Percentiles rank a stretch among this genome's conserved stretches.
These are phyloP conservation scores for Fusarium sp. DNA, from an alignment of 2,329 filamentous ascomycete species.

Conservation along the genomic window DNA sequence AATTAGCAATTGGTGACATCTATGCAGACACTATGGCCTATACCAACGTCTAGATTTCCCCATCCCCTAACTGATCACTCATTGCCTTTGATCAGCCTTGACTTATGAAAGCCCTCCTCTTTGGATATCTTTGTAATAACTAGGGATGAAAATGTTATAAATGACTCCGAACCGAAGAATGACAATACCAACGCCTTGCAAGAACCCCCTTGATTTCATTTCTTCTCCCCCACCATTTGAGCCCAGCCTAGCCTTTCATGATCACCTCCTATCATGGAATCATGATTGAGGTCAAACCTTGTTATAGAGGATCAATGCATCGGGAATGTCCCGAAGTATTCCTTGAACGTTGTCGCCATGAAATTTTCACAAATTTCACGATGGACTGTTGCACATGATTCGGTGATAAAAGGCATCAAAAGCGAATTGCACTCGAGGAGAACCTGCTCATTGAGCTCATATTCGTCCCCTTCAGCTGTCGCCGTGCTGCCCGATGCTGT, in stretches of 20 bases:
- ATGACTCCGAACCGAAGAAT: conserved; percentile 12
- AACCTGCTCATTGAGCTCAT: conserved; percentile 49
- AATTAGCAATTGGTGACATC: conserved; percentile 10
- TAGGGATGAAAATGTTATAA: neutral
- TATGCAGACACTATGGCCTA: neutral
- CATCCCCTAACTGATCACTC: neutral
- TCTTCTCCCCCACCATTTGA: neutral
- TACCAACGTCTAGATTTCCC: conserved; percentile 3
- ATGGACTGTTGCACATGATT: conserved; percentile 46
- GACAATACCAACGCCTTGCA: conserved; percentile 29
- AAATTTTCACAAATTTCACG: conserved; percentile 47
- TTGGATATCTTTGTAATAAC: conserved; percentile 18
- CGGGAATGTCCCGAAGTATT: conserved; percentile 33
- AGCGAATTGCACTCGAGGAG: conserved; percentile 50
- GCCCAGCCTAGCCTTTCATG: neutral
- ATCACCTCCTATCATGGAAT: neutral
- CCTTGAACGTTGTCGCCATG: conserved; percentile 46
- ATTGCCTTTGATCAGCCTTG: neutral
- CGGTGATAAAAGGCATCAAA: conserved; percentile 51
- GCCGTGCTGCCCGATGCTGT: conserved; percentile 42
- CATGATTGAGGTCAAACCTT: neutral
- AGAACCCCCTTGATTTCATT: neutral
- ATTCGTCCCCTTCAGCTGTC: conserved; percentile 45
- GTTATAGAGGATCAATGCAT: neutral
- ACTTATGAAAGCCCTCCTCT: neutral